Conservation (phyloP, 106 monocot genomes). For the Apostasia ramifera region DNA sequence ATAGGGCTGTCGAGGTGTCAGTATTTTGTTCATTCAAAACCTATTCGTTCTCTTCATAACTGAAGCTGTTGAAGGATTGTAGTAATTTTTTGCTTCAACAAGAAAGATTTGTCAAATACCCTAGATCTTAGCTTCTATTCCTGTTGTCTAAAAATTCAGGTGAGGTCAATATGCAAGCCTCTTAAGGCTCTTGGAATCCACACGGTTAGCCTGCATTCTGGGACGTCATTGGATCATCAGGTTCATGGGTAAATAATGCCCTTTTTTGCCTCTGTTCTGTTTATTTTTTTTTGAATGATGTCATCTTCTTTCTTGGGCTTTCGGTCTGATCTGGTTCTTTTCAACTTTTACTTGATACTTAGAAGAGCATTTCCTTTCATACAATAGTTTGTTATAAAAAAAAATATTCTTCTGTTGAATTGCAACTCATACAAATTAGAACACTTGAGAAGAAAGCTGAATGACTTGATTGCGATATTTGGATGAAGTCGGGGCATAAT, state of each 20-base stretch:
- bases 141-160: slow-evolving; percentile 20
- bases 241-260: slow-evolving; percentile 53
- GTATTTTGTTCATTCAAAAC: not conserved
- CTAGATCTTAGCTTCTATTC: not conserved
- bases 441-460: too few relatives aligned
- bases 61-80: not conserved
- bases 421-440: too few relatives aligned
- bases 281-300: not conserved
- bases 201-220: slow-evolving; percentile 84
- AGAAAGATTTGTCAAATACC: not conserved
- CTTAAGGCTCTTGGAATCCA: slow-evolving; percentile 83
- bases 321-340: not conserved
- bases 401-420: too few relatives aligned
- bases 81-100: not conserved
- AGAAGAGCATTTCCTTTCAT: too few relatives aligned
- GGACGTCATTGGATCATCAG: slow-evolving; percentile 64
- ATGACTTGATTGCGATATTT: too few relatives aligned
- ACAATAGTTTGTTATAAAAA: too few relatives aligned
- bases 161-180: slow-evolving; percentile 70
- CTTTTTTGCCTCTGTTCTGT: not conserved
- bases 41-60: not conserved
- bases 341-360: not conserved
- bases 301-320: not conserved
- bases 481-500: too few relatives aligned
- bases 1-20: slow-evolving; percentile 59